These are phyloP conservation scores for Cubamyces sp. DNA, from an alignment of 768 basidiomycete genomes.

Conservation along the genomic window DNA sequence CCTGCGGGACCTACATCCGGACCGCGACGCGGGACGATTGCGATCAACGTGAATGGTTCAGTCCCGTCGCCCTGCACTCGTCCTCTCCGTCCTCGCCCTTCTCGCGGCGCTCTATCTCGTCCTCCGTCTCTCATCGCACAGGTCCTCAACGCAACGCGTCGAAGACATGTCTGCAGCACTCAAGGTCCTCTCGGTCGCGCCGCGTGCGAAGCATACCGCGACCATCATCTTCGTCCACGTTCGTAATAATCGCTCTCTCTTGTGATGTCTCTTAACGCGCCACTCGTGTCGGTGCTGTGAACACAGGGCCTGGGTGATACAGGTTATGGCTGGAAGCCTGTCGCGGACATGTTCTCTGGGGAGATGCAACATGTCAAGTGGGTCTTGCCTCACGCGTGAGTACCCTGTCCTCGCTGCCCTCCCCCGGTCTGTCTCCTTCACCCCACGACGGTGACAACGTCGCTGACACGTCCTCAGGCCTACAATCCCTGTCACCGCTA, in stretches of 20 bases:
- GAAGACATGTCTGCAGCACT: conserved; percentile 36
- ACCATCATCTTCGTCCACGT: conserved; percentile 93
- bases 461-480: conserved; percentile 42
- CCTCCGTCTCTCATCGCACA: not conserved
- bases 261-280: not conserved
- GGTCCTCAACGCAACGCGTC: not conserved
- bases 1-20: not conserved
- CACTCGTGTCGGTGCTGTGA: not conserved
- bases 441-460: not conserved
- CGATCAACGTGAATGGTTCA: conserved; percentile 11
- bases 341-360: conserved; percentile 66
- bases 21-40: not conserved
- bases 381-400: conserved; percentile 84
- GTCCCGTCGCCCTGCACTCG: not conserved
- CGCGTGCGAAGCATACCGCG: conserved; percentile 71
- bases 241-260: conserved; percentile 32
- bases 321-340: conserved; percentile 76
- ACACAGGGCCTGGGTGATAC: conserved; percentile 74
- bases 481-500: conserved; percentile 68
- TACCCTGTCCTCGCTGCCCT: conserved; percentile 18
- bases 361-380: conserved; percentile 83
- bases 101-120: not conserved
- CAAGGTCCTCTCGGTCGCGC: conserved; percentile 56
- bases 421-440: not conserved
- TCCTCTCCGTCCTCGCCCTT: not conserved